Evolutionary conservation across 441 rosid species (phyloP).

Genomic region (Melastoma candidum): DNA sequence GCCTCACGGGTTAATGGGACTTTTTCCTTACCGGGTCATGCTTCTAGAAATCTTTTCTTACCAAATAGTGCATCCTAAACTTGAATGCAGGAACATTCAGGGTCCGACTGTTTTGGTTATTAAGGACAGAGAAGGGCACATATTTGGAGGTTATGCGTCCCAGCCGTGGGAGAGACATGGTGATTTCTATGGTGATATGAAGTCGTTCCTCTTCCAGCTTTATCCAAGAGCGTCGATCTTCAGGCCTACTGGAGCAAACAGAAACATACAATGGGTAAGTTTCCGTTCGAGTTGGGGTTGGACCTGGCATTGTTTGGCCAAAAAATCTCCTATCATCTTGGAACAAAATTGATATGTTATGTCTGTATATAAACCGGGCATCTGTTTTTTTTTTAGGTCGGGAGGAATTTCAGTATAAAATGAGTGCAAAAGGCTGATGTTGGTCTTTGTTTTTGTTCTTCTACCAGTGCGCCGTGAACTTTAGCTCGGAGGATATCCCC

Average conservation of each 20-base stretch:
- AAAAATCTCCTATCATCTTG: no score
- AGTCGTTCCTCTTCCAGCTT: constrained; percentile 76
- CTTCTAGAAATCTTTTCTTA: not conserved
- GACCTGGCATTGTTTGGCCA: not conserved
- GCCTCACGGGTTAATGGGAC: constrained; percentile 72
- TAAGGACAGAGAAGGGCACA: no score
- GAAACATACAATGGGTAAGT: constrained; percentile 11
- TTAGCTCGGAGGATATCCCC: constrained; percentile 78
- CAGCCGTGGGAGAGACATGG: no score
- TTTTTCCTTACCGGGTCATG: constrained; percentile 61
- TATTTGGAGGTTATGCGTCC: no score
- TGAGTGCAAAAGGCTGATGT: constrained; percentile 7
- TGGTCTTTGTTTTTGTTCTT: not conserved
- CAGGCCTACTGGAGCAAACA: constrained; percentile 85
- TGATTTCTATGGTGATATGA: constrained; percentile 64
- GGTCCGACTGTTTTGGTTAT: no score
- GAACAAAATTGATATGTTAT: no score
- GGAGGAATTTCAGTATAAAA: not conserved
- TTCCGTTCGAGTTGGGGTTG: not conserved
- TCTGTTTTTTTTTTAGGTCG: not conserved
- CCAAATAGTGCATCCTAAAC: no score
- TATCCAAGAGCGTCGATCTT: constrained; percentile 37
- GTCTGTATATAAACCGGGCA: no score
- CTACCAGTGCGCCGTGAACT: constrained; percentile 72
- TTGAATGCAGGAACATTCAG: constrained; percentile 2